Conservation (phyloP, 345 rosid genomes). For the Anastatica hierochuntica region DNA sequence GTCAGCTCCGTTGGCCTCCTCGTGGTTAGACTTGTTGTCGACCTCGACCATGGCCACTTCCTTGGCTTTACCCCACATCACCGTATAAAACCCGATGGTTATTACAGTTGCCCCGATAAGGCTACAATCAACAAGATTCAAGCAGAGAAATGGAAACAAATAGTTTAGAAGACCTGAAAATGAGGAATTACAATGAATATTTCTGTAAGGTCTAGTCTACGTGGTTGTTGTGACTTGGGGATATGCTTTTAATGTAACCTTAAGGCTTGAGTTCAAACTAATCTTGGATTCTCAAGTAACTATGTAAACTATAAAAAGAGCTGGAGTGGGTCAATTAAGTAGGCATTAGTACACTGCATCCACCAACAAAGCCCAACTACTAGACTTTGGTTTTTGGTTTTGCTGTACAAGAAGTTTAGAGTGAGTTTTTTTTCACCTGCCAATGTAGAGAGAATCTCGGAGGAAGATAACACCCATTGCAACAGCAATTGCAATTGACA, state of each 20-base stretch:
- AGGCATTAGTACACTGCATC: no score
- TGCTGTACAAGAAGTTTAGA: no score
- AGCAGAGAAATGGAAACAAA: not conserved
- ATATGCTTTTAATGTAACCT: not conserved
- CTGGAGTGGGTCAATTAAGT: no score
- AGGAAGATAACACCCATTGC: constrained; percentile 62
- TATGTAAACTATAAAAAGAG: no score
- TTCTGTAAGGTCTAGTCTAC: no score
- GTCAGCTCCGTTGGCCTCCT: constrained; percentile 18
- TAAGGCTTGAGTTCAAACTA: not conserved
- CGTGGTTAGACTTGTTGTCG: constrained; percentile 4
- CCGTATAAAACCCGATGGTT: constrained; percentile 68
- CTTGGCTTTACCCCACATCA: constrained; percentile 86
- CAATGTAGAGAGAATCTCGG: constrained; percentile 59
- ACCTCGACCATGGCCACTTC: constrained; percentile 47
- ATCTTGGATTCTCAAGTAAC: not conserved
- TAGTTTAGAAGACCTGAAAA: not conserved
- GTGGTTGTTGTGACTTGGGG: no score
- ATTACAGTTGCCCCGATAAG: constrained; percentile 62
- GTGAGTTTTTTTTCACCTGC: constrained; percentile 35
- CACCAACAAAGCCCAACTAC: no score
- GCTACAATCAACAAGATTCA: constrained; percentile 28
- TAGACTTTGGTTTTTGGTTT: no score
- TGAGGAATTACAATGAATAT: no score
- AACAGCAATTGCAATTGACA: constrained; percentile 67